Evolutionary conservation across 352 stramenopile species (phyloP), one percentile per base, ranked within the genome.

Genomic region (Phytopythium ostracodes): DNA sequence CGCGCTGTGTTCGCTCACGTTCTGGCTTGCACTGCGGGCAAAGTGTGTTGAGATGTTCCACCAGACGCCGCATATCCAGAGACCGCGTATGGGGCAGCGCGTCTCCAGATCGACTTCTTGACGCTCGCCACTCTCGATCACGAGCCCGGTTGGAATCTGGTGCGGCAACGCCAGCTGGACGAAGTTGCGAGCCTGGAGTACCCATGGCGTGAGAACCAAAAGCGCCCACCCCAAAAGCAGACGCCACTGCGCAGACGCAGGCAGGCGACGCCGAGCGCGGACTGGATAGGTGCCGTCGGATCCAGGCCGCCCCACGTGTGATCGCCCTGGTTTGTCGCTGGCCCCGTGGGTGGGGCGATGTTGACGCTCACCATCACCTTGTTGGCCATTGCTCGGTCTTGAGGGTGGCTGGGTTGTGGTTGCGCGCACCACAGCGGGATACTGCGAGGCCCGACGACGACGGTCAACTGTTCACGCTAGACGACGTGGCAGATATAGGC

Each of bases 121-220:
- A 0, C 55, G 50, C 7, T 40, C 38, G 8, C n/a, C 43, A 10
- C n/a, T 10, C 0, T n/a, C 18, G 20, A 50, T 15, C 43, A 50
- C 43, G 8, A 72, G 25, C 4, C 42, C 53, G 24, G 52, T 55
- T 10, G 65, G 72, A 50, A 75, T 75, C 50, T 70, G 69, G 50
- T 72, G 68, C 5, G 68, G 65, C 0, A 66, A 64, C 53, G 69
- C 65, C 24, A 67, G 71, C n/a, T 60, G 58, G n/a, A 70, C 25
- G 22, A 72, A 75, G 36, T 62, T 75, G 44, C 65, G 59, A 11
- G 33, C 49, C 17, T 77, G 67, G 27, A 84, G 72, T 62, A 77
- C 24, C 47, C 80, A 54, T 7, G 76, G 66, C 4, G 58, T 57
- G 17, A 71, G 51, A 24, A 38, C 47, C 15, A 54, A 9, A 18